Evolutionary conservation across 768 basidiomycete genomes (phyloP).

Genomic region (Porphyrellus cyaneotinctus): DNA sequence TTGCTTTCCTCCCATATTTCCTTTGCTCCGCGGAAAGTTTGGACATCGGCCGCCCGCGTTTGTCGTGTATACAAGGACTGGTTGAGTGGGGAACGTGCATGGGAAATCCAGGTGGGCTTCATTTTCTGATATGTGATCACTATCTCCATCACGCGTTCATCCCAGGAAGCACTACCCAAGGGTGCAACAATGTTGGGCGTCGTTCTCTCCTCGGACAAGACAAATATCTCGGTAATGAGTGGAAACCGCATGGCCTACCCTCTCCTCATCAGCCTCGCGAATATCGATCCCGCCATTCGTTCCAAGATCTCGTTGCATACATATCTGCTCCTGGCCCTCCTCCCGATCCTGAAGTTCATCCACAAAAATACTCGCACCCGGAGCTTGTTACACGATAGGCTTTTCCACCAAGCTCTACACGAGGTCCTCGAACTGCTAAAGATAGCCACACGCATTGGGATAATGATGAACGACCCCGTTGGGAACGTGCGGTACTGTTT

Average conservation of each 20-base stretch:
- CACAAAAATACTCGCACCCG: too few relatives aligned
- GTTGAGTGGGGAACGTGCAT: constrained; percentile 4
- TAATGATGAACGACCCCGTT: too few relatives aligned
- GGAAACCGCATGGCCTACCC: too few relatives aligned
- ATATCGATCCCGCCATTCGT: too few relatives aligned
- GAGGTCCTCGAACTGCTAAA: too few relatives aligned
- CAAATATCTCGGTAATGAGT: not conserved
- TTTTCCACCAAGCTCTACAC: too few relatives aligned
- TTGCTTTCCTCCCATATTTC: constrained; percentile 23
- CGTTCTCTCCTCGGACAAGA: not conserved
- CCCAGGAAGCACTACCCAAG: not conserved
- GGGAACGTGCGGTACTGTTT: too few relatives aligned
- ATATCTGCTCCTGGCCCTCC: too few relatives aligned
- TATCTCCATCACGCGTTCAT: not conserved
- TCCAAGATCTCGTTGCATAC: too few relatives aligned
- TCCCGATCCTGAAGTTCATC: not conserved
- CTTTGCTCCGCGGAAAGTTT: constrained; percentile 4
- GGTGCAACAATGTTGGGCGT: constrained; percentile 3
- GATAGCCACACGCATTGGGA: too few relatives aligned
- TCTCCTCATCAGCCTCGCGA: not conserved
- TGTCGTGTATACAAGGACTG: constrained; percentile 14
- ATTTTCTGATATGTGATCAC: not conserved
- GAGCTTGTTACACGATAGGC: too few relatives aligned
- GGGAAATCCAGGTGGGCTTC: constrained; percentile 25
- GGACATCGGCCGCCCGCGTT: constrained; percentile 3